Percentiles rank a stretch among this genome's conserved stretches.
These are phyloP conservation scores for Colletotrichum gloeosporioides DNA, from an alignment of 2,329 filamentous ascomycete genomes.

Conservation along the genomic window DNA sequence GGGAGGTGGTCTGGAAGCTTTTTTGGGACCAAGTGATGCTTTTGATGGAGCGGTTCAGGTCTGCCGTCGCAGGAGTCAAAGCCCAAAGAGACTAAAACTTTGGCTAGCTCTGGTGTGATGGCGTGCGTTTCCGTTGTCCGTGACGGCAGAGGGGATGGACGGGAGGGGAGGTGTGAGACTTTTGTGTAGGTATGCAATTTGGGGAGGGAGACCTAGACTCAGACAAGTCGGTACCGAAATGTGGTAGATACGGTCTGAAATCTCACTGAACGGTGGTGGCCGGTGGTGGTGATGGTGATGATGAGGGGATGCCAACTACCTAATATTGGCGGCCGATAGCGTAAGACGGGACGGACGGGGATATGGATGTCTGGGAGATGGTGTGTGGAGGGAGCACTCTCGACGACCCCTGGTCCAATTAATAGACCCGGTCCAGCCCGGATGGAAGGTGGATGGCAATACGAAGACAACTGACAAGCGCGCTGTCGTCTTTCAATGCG, in stretches of 20 bases:
- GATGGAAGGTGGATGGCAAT: slow-evolving; percentile 3
- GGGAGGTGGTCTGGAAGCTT: slow-evolving; percentile 11
- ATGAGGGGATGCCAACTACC: slow-evolving; percentile 6
- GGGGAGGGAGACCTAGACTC: not conserved
- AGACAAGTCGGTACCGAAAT: not conserved
- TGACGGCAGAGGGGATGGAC: not conserved
- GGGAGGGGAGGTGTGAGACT: not conserved
- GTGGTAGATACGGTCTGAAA: not conserved
- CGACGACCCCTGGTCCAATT: slow-evolving; percentile 10
- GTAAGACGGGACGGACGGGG: slow-evolving; percentile 19
- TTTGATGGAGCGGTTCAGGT: slow-evolving; percentile 18
- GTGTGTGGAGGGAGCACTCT: slow-evolving; percentile 16
- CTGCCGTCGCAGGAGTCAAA: slow-evolving; percentile 9
- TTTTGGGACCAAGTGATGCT: slow-evolving; percentile 7
- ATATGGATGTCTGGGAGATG: slow-evolving; percentile 17
- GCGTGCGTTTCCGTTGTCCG: not conserved
- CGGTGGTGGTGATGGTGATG: not conserved
- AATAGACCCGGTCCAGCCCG: slow-evolving; percentile 18
- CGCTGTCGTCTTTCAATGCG: not conserved
- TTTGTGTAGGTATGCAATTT: not conserved
- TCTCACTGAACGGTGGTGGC: not conserved
- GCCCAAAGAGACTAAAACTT: not conserved
- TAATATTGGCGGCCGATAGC: slow-evolving; percentile 11
- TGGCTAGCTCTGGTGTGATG: not conserved
- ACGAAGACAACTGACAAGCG: slow-evolving; percentile 9